Percentiles rank a stretch among this genome's conserved stretches.
These are phyloP conservation scores for Heliamphora exappendiculata DNA, from an alignment of 148 eudicot species.

Conservation along the genomic window DNA sequence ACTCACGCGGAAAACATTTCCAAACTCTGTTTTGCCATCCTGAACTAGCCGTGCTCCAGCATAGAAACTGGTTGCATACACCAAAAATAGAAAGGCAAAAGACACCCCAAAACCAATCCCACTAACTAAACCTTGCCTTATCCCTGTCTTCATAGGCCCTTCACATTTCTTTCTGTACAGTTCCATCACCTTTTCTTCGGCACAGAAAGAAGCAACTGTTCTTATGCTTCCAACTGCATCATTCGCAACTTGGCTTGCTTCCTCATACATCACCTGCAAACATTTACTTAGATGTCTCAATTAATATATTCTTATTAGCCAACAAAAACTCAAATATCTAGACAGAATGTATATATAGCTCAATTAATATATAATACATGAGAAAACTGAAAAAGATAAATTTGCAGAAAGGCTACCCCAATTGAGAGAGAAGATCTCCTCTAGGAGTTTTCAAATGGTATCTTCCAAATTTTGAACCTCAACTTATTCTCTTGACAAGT, in stretches of 20 bases:
- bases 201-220: constrained; percentile 11
- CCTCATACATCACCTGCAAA: constrained; percentile 44
- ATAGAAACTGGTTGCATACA: constrained; percentile 12
- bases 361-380: not conserved
- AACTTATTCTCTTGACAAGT: too few species aligned
- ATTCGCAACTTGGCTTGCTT: constrained; percentile 15
- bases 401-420: not conserved
- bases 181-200: constrained; percentile 13
- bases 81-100: constrained; percentile 8
- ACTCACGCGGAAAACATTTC: constrained; percentile 16
- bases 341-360: not conserved
- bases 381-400: not conserved
- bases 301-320: not conserved
- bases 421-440: not conserved
- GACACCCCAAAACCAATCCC: constrained; percentile 15
- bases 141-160: constrained; percentile 16
- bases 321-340: not conserved
- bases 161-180: constrained; percentile 15
- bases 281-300: not conserved
- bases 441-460: not conserved
- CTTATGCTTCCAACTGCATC: constrained; percentile 11
- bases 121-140: constrained; percentile 15
- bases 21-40: constrained; percentile 8
- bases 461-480: not conserved
- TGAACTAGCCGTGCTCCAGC: constrained; percentile 20